These are phyloP conservation scores for Ganoderma multipileum DNA, from an alignment of 1,284 basidiomycete genomes.

Conservation along the genomic window DNA sequence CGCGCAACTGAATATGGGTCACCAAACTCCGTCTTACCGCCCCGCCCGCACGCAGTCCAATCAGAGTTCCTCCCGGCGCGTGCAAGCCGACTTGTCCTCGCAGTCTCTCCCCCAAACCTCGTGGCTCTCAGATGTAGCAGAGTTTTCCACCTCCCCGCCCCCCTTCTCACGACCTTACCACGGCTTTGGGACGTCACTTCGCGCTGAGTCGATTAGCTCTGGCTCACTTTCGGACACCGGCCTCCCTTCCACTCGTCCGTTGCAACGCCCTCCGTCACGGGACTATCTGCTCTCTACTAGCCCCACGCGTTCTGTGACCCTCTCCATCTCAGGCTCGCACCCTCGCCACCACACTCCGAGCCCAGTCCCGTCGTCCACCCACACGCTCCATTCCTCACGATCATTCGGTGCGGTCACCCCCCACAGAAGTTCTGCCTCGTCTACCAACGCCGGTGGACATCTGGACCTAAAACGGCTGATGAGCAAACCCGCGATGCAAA, in stretches of 20 bases:
- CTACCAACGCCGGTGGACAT: conserved; percentile 37
- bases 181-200: conserved; percentile 20
- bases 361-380: conserved; percentile 20
- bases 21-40: conserved; percentile 19
- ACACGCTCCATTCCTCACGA: conserved; percentile 17
- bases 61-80: conserved; percentile 17
- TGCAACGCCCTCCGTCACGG: conserved; percentile 23
- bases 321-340: conserved; percentile 17
- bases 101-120: conserved; percentile 25
- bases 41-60: conserved; percentile 9
- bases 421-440: conserved; percentile 35
- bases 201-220: conserved; percentile 20
- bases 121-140: conserved; percentile 27
- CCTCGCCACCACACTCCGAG: conserved; percentile 25
- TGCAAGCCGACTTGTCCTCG: conserved; percentile 17
- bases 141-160: conserved; percentile 15
- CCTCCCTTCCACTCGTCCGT: conserved; percentile 12
- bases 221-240: conserved; percentile 28
- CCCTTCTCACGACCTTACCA: conserved; percentile 12
- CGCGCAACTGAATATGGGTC: conserved; percentile 23
- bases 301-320: conserved; percentile 13
- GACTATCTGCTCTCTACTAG: conserved; percentile 20
- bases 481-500: conserved; percentile 45
- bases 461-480: conserved; percentile 48
- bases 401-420: conserved; percentile 31